These are phyloP conservation scores for Tricladium varicosporioides DNA, from an alignment of 2,329 filamentous ascomycete species.

Conservation along the genomic window DNA sequence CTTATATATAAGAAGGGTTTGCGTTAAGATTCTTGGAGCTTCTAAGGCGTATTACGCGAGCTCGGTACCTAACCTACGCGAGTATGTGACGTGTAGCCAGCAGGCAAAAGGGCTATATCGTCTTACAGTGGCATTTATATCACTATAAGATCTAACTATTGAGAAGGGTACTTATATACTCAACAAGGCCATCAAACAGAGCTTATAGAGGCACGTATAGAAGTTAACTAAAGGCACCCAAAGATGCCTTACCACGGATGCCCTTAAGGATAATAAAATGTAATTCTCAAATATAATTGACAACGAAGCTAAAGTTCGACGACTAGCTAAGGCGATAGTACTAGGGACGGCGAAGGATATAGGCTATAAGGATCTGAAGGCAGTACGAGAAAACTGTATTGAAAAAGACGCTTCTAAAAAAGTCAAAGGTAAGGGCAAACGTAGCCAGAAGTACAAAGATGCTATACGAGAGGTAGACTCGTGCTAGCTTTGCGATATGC, in stretches of 20 bases:
- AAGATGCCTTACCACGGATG: constrained; percentile 21
- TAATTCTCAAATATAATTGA: constrained; percentile 20
- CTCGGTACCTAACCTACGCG: too few relatives aligned
- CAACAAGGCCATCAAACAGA: too few relatives aligned
- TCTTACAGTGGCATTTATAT: too few relatives aligned
- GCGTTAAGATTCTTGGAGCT: too few relatives aligned
- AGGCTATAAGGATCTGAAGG: background rate
- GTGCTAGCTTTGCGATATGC: constrained; percentile 14
- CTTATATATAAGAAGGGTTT: too few relatives aligned
- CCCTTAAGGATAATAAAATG: constrained; percentile 25
- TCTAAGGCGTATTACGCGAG: too few relatives aligned
- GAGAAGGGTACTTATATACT: too few relatives aligned
- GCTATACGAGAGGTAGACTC: background rate
- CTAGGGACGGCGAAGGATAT: background rate
- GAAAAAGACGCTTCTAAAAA: background rate
- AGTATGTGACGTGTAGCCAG: too few relatives aligned
- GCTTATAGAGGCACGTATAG: constrained; percentile 25
- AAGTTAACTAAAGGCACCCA: constrained; percentile 29
- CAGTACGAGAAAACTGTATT: background rate
- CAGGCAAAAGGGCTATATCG: too few relatives aligned
- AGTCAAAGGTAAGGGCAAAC: background rate
- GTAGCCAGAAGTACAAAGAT: background rate
- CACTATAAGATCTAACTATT: too few relatives aligned
- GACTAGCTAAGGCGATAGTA: background rate
- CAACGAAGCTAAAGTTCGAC: background rate